These are phyloP conservation scores for Tylopilus orsonianus DNA, from an alignment of 1,284 basidiomycete species.

Conservation along the genomic window DNA sequence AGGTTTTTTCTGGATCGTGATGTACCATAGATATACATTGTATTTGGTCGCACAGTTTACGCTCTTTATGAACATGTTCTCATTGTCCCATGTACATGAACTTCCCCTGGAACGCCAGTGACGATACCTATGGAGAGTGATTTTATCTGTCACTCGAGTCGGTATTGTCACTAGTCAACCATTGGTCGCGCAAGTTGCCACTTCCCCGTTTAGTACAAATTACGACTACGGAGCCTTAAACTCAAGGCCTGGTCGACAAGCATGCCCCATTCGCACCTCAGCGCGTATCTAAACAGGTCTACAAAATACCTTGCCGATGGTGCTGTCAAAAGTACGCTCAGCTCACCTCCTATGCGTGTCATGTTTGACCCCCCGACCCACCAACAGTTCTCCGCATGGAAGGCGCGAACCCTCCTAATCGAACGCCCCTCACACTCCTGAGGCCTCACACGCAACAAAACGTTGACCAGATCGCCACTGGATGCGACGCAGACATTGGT, in stretches of 20 bases:
- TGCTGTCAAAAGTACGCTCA: constrained; percentile 35
- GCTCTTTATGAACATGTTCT: background rate
- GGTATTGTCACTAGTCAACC: too few species aligned
- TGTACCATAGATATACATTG: background rate
- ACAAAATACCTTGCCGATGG: constrained; percentile 35
- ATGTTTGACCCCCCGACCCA: constrained; percentile 16
- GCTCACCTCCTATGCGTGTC: constrained; percentile 8
- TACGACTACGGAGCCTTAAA: too few species aligned
- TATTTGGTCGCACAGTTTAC: background rate
- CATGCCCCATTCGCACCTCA: constrained; percentile 37
- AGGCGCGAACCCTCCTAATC: constrained; percentile 60
- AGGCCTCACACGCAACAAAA: constrained; percentile 60
- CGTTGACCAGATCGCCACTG: constrained; percentile 64
- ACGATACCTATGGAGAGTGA: too few species aligned
- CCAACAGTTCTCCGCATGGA: constrained; percentile 67
- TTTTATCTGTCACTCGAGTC: too few species aligned
- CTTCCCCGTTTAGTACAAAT: background rate
- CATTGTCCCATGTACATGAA: too few species aligned
- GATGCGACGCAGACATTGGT: constrained; percentile 84
- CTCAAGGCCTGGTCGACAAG: too few species aligned
- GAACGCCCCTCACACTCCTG: constrained; percentile 60
- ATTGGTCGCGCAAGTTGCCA: too few species aligned
- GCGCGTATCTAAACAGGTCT: constrained; percentile 39
- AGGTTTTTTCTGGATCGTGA: background rate
- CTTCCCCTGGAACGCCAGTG: too few species aligned